These are phyloP conservation scores for Sporothrix sp. DNA, from an alignment of 2,329 filamentous ascomycete species.

Conservation along the genomic window DNA sequence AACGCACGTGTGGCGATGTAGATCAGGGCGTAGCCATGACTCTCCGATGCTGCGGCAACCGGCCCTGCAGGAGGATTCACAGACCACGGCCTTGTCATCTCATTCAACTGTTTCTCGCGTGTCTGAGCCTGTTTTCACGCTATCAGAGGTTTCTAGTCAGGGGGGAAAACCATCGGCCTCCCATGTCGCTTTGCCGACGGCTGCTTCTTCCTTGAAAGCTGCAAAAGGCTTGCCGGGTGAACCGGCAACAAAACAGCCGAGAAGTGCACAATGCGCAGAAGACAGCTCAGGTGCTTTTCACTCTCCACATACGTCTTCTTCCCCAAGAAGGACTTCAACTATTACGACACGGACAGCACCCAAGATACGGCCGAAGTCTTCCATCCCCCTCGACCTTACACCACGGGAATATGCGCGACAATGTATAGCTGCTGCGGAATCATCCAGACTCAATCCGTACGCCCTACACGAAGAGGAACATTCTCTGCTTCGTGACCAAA, in stretches of 20 bases:
- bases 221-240: neutral
- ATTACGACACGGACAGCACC: conserved; percentile 21
- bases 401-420: conserved; percentile 78
- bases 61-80: conserved; percentile 10
- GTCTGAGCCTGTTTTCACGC: conserved; percentile 45
- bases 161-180: conserved; percentile 50
- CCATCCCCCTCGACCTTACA: conserved; percentile 67
- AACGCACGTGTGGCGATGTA: neutral
- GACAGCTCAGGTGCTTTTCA: neutral
- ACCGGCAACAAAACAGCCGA: neutral
- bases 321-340: no score
- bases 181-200: conserved; percentile 18
- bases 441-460: conserved; percentile 82
- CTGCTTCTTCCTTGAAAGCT: neutral
- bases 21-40: neutral
- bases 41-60: neutral
- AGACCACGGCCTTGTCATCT: conserved; percentile 42
- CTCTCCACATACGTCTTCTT: neutral
- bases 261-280: no score
- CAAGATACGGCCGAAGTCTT: conserved; percentile 64
- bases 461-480: conserved; percentile 80
- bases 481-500: conserved; percentile 63
- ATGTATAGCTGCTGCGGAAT: conserved; percentile 80
- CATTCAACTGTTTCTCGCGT: conserved; percentile 42
- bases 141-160: conserved; percentile 51